Percentiles rank a stretch among this genome's conserved stretches.
Evolutionary conservation across 805 yeast genomes (phyloP).

Genomic region (Candida sithepensis): DNA sequence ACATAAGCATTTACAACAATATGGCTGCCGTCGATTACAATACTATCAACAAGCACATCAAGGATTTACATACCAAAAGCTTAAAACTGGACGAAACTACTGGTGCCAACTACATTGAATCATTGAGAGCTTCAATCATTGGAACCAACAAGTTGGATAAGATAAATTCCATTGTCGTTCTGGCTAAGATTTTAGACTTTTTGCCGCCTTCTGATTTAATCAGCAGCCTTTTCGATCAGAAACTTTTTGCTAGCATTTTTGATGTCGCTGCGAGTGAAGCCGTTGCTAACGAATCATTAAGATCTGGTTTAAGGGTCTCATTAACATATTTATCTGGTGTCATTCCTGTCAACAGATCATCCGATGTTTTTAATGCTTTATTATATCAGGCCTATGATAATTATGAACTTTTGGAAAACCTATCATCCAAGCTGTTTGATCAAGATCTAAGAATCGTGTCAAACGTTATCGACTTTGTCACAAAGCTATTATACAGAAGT

Average conservation of each 20-base stretch:
- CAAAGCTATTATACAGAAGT: constrained; percentile 41
- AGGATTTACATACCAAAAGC: constrained; percentile 18
- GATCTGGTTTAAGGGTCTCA: constrained; percentile 26
- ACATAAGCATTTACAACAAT: neutral
- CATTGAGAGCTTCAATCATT: constrained; percentile 38
- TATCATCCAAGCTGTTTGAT: constrained; percentile 39
- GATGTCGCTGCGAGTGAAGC: constrained; percentile 16
- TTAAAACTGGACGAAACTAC: constrained; percentile 21
- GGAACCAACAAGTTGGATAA: constrained; percentile 48
- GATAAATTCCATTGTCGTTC: constrained; percentile 49
- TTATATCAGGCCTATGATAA: constrained; percentile 31
- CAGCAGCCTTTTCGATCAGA: constrained; percentile 19
- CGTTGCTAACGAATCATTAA: constrained; percentile 23
- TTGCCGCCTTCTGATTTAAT: constrained; percentile 34
- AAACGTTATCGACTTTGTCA: constrained; percentile 42
- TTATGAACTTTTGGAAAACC: constrained; percentile 38
- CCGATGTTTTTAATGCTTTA: constrained; percentile 21
- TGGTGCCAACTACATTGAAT: constrained; percentile 16
- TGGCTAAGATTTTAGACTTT: constrained; percentile 49
- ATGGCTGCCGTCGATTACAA: constrained; percentile 16
- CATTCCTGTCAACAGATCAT: constrained; percentile 36
- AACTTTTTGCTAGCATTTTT: constrained; percentile 22
- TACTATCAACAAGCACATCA: constrained; percentile 24
- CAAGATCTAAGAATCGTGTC: constrained; percentile 42
- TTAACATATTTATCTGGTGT: constrained; percentile 41